Evolutionary conservation across 306 rosid species (phyloP).

Genomic region (Trifolium dubium): DNA sequence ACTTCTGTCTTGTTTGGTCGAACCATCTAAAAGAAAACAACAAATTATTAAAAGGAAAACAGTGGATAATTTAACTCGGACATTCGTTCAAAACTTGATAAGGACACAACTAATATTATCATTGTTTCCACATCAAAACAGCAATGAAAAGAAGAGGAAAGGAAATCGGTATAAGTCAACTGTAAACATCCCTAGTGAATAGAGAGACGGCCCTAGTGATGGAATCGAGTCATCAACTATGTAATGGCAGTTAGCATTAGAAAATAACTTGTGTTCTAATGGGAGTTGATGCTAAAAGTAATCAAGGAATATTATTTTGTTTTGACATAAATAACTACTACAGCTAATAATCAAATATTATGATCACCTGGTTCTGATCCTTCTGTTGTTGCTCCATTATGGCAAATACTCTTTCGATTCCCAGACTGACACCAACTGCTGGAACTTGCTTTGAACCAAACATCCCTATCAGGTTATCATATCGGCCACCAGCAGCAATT

Average conservation of each 20-base stretch:
- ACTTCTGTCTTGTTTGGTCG: constrained; percentile 87
- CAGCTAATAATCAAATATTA: constrained; percentile 26
- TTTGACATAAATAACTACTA: constrained; percentile 1
- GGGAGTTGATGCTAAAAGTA: constrained; percentile 13
- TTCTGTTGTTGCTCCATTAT: constrained; percentile 83
- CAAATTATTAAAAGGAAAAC: constrained; percentile 9
- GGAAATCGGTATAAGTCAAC: neutral
- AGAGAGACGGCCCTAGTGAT: neutral
- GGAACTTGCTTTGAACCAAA: constrained; percentile 89
- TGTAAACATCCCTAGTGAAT: constrained; percentile 5
- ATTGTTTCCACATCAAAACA: constrained; percentile 2
- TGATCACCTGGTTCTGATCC: constrained; percentile 74
- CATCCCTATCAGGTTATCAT: constrained; percentile 91
- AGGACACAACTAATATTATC: constrained; percentile 21
- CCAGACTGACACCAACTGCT: constrained; percentile 96
- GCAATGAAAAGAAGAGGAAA: neutral
- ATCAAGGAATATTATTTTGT: constrained; percentile 12
- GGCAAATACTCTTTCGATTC: constrained; percentile 90
- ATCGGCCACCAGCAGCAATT: constrained; percentile 94
- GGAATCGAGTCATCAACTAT: neutral
- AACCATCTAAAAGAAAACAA: constrained; percentile 52
- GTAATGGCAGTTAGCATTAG: neutral
- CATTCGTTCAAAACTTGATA: neutral
- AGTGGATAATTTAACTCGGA: neutral
- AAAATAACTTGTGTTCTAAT: neutral